Evolutionary conservation across 805 yeast species (phyloP).

Genomic region (Pichia heedii): DNA sequence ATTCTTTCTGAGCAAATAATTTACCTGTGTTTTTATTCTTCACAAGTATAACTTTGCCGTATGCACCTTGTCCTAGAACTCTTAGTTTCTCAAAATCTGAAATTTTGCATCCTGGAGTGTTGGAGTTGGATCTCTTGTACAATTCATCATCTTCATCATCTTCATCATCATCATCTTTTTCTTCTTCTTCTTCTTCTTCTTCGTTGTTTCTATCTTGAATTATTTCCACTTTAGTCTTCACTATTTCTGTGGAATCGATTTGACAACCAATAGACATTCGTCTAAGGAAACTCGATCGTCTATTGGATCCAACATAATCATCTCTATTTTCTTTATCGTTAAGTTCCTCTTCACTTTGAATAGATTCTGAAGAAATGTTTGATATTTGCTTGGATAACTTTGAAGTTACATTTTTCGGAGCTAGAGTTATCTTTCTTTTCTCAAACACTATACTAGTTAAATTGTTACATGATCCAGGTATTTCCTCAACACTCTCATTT

Average conservation of each 20-base stretch:
- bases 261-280: constrained; percentile 22
- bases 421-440: too few relatives aligned
- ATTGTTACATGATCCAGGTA: too few relatives aligned
- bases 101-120: constrained; percentile 17
- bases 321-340: too few relatives aligned
- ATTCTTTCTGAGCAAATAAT: constrained; percentile 77
- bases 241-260: not conserved
- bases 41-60: constrained; percentile 75
- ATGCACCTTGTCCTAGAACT: constrained; percentile 79
- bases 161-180: not conserved
- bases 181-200: constrained; percentile 9
- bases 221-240: too few relatives aligned
- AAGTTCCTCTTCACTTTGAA: too few relatives aligned
- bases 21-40: constrained; percentile 49
- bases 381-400: not conserved
- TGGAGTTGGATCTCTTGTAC: constrained; percentile 9
- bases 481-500: too few relatives aligned
- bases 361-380: too few relatives aligned
- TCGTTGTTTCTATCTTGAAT: too few relatives aligned
- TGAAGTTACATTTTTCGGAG: too few relatives aligned
- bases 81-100: constrained; percentile 59
- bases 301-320: constrained; percentile 3
- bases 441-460: too few relatives aligned
- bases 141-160: constrained; percentile 2
- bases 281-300: constrained; percentile 23